Evolutionary conservation across 345 rosid species (phyloP), one percentile per base, ranked within the genome.

Genomic region (Hypericum perforatum): DNA sequence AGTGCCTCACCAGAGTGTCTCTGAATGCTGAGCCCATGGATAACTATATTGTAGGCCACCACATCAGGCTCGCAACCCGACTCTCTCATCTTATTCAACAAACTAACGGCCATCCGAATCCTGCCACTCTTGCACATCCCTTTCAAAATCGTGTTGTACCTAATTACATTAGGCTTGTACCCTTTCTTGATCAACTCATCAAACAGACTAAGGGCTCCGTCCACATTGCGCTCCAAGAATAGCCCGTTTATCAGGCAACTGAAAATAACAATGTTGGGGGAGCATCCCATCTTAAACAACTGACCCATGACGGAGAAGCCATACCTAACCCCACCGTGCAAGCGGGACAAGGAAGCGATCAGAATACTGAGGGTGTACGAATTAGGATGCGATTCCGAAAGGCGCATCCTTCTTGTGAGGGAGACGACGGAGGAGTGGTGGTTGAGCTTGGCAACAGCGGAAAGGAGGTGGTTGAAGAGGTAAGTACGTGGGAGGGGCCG

Each of bases 181-280:
- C 63, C 76, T 49, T 59, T 59, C 59, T 66, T 71, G 16, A 62
- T 44, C 55, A 62, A 46, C 45, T 55, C 56, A 52, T 62, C 76
- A 38, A 66, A 59, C 32, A 66, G 37, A 42, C 56, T 37, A 50
- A 62, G 63, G 10, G 63, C 72, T 50, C 5, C 46, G 40, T 41
- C 51, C 12, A 55, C 49, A 45, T 39, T 36, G 37, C 47, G 43
- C 32, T 22, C 32, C 32, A 22, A 22, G 32, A 22, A 1, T 1
- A 22, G 32, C 32, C 32, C 32, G 32, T 22, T 22, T 22, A 22
- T 22, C 32, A 22, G 32, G 32, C 54, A 52, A 56, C 6, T 36
- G 47, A 51, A 53, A 51, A 45, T 44, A 61, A 45, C 41, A 55
- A 39, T 51, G 45, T 22, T 22, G 32, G 32, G 32, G 32, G 32